A percentile compares a stretch with the other conserved stretches of the same genome.
Evolutionary conservation across 1,284 basidiomycete genomes (phyloP).

Genomic region (Coniferiporia sulphurascens): DNA sequence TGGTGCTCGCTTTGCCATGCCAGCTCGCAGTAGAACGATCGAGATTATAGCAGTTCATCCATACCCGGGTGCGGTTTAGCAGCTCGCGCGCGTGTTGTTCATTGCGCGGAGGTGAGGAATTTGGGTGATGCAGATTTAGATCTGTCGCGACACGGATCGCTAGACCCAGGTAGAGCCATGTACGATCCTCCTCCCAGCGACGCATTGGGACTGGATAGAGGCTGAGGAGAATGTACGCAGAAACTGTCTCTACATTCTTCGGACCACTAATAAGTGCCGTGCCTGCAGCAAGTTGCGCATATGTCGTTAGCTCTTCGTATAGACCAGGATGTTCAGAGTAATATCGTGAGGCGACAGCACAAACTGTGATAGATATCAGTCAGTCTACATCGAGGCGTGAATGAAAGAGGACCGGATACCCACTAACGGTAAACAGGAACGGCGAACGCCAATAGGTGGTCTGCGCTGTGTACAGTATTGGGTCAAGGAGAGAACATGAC

Average conservation of each 20-base stretch:
- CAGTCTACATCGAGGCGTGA: not conserved
- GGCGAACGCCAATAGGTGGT: constrained; percentile 70
- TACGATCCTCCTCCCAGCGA: constrained; percentile 75
- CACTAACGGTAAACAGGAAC: constrained; percentile 78
- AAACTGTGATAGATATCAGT: constrained; percentile 42
- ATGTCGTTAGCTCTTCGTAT: constrained; percentile 63
- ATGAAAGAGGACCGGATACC: constrained; percentile 31
- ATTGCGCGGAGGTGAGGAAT: constrained; percentile 59
- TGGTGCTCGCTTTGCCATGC: constrained; percentile 77
- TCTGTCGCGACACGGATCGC: constrained; percentile 80
- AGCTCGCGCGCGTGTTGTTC: constrained; percentile 76
- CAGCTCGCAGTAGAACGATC: constrained; percentile 79
- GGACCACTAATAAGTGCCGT: constrained; percentile 64
- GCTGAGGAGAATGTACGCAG: constrained; percentile 67
- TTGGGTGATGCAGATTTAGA: constrained; percentile 76
- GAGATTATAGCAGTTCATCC: constrained; percentile 84
- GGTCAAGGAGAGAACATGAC: constrained; percentile 67
- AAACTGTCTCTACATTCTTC: constrained; percentile 72
- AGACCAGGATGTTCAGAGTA: constrained; percentile 60
- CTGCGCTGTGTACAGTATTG: constrained; percentile 69
- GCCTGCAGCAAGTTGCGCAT: constrained; percentile 68
- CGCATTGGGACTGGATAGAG: constrained; percentile 69
- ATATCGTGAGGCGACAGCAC: constrained; percentile 72
- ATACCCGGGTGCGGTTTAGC: constrained; percentile 81
- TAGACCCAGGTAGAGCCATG: constrained; percentile 74